phyloP scores from a whole-genome alignment of 306 rosid species.

The Acacia crassicarpa region DNA sequence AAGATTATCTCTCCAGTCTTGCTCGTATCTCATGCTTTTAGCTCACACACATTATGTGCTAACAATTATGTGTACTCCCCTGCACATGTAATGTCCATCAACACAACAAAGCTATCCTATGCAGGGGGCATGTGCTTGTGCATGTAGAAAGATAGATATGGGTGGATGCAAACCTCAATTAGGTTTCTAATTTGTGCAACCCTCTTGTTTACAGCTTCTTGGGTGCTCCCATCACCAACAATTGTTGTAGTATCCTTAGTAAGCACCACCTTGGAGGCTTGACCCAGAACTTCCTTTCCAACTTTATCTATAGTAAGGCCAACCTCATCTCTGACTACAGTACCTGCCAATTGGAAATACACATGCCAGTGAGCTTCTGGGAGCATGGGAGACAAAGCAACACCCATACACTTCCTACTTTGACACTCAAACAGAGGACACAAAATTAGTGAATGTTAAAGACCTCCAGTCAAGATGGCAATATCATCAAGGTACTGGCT shows the following conservation, averaged over 20 bases:
- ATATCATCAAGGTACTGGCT: conserved; percentile 99
- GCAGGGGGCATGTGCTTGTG: too few species aligned
- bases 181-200: conserved; percentile 85
- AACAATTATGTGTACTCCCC: background rate
- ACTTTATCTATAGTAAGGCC: conserved; percentile 91
- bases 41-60: background rate
- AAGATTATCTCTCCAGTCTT: background rate
- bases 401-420: background rate
- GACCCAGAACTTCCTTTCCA: conserved; percentile 90
- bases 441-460: background rate
- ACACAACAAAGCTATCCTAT: background rate
- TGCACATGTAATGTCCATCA: background rate
- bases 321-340: conserved; percentile 94
- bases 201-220: conserved; percentile 88
- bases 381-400: background rate
- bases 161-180: conserved; percentile 61
- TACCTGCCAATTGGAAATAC: conserved; percentile 49
- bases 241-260: conserved; percentile 89
- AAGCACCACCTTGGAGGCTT: conserved; percentile 93
- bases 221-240: conserved; percentile 98
- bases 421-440: background rate
- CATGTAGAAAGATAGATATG: background rate
- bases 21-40: background rate
- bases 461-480: conserved; percentile 95
- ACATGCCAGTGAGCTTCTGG: conserved; percentile 4